Percentiles rank a stretch among this genome's conserved stretches.
Conservation (phyloP, 2,329 filamentous ascomycete species). For the Penicillium sp. region DNA sequence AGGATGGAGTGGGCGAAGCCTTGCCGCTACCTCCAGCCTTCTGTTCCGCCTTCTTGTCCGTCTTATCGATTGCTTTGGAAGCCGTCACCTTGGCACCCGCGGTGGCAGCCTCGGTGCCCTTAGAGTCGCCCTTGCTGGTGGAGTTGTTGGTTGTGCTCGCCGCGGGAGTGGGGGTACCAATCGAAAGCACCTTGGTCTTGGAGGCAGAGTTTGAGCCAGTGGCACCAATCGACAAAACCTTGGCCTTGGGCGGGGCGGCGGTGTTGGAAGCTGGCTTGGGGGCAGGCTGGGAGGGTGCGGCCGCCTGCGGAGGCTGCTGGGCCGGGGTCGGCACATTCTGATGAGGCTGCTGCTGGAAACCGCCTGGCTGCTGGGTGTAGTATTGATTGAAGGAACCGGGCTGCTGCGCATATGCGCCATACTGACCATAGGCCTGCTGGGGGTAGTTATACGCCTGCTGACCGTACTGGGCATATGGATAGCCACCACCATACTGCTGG, state of each 20-base stretch:
- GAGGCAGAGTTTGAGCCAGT: slow-evolving; percentile 41
- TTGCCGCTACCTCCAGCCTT: slow-evolving; percentile 57
- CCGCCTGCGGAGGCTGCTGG: slow-evolving; percentile 38
- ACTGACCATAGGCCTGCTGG: slow-evolving; percentile 41
- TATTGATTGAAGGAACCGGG: slow-evolving; percentile 57
- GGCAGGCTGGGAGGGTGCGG: slow-evolving; percentile 41
- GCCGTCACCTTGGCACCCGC: slow-evolving; percentile 76
- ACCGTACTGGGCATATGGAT: slow-evolving; percentile 39
- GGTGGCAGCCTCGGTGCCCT: slow-evolving; percentile 50
- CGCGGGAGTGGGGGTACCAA: slow-evolving; percentile 50
- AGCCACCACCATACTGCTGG: slow-evolving; percentile 48
- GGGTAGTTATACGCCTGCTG: slow-evolving; percentile 32
- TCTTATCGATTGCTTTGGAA: slow-evolving; percentile 86
- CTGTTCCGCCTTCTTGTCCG: slow-evolving; percentile 58
- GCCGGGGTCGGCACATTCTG: slow-evolving; percentile 44
- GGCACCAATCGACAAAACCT: slow-evolving; percentile 57
- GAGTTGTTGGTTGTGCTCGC: slow-evolving; percentile 38
- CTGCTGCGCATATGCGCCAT: slow-evolving; percentile 40
- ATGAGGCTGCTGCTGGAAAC: slow-evolving; percentile 52
- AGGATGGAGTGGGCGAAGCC: slow-evolving; percentile 74
- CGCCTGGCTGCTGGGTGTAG: slow-evolving; percentile 53
- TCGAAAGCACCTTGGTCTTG: slow-evolving; percentile 70
- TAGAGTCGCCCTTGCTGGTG: slow-evolving; percentile 47
- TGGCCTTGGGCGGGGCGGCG: slow-evolving; percentile 49
- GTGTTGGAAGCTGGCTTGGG: slow-evolving; percentile 46